phyloP scores from a whole-genome alignment of 805 yeast species.

The Metschnikowia picachoensis region DNA sequence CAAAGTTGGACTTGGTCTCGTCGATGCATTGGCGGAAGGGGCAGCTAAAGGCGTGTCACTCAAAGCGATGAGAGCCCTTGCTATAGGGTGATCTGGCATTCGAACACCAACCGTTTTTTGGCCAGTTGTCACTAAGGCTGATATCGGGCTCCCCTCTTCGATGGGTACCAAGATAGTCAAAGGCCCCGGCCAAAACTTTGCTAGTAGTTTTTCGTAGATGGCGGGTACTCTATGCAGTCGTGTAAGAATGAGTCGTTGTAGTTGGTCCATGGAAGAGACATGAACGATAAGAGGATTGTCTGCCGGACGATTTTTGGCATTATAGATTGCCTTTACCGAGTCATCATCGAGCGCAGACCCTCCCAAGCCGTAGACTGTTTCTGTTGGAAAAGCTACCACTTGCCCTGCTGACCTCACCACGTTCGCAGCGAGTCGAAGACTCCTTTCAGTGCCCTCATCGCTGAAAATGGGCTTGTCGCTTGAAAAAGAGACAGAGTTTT shows the following conservation, averaged over 20 bases:
- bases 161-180: conserved; percentile 79
- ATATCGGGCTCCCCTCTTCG: conserved; percentile 45
- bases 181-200: conserved; percentile 94
- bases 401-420: conserved; percentile 12
- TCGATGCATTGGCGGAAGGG: conserved; percentile 95
- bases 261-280: conserved; percentile 71
- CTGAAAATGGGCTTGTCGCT: conserved; percentile 43
- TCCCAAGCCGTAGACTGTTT: conserved; percentile 94
- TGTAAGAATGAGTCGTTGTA: conserved; percentile 56
- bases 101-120: conserved; percentile 92
- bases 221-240: conserved; percentile 54
- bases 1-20: conserved; percentile 87
- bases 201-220: conserved; percentile 60
- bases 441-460: conserved; percentile 49
- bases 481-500: conserved; percentile 47
- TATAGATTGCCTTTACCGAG: conserved; percentile 72
- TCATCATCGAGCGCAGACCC: conserved; percentile 76
- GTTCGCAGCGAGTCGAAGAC: conserved; percentile 48
- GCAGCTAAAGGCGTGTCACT: conserved; percentile 93
- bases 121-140: conserved; percentile 75
- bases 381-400: conserved; percentile 93
- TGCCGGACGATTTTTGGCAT: conserved; percentile 89
- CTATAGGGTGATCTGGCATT: conserved; percentile 82
- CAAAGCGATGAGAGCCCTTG: conserved; percentile 81
- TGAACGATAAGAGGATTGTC: conserved; percentile 95